Percentiles rank a stretch among this genome's conserved stretches.
phyloP scores from a whole-genome alignment of 108 stramenopile species.

The Mediolabrus comicus region DNA sequence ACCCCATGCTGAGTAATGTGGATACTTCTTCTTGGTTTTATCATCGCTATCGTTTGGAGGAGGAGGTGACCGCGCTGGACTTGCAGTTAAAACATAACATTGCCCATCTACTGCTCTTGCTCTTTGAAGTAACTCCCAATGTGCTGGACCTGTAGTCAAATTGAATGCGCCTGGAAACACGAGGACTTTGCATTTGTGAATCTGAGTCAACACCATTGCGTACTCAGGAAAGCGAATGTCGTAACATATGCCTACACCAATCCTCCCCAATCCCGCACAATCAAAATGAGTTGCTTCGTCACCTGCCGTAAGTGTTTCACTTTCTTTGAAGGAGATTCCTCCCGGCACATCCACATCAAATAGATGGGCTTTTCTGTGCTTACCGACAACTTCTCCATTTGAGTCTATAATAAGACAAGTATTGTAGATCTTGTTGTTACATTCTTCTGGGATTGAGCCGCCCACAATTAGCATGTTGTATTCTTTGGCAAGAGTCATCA shows the following conservation, averaged over 20 bases:
- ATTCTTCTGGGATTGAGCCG: conserved; percentile 94
- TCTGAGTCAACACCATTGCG: conserved; percentile 85
- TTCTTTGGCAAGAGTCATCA: conserved; percentile 65
- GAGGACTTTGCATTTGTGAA: conserved; percentile 71
- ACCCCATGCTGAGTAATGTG: conserved; percentile 98
- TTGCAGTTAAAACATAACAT: conserved; percentile 92
- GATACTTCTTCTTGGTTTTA: conserved; percentile 50
- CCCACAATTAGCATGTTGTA: conserved; percentile 90
- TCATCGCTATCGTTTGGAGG: conserved; percentile 34
- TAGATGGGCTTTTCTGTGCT: conserved; percentile 96
- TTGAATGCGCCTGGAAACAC: conserved; percentile 99
- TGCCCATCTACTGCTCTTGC: conserved; percentile 98
- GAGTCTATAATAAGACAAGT: conserved; percentile 85
- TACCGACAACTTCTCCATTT: conserved; percentile 76
- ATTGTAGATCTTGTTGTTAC: conserved; percentile 80
- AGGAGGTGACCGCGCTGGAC: conserved; percentile 88
- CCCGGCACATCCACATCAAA: conserved; percentile 99
- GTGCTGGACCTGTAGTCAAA: conserved; percentile 96
- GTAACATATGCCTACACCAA: conserved; percentile 99
- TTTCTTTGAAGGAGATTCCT: conserved; percentile 94
- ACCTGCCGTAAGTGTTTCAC: conserved; percentile 90
- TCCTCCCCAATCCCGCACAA: conserved; percentile 69
- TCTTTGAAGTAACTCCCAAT: conserved; percentile 98
- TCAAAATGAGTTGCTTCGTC: conserved; percentile 72
- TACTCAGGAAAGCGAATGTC: conserved; percentile 99